Evolutionary conservation across 148 eudicot genomes (phyloP).

Genomic region (Cornus florida): DNA sequence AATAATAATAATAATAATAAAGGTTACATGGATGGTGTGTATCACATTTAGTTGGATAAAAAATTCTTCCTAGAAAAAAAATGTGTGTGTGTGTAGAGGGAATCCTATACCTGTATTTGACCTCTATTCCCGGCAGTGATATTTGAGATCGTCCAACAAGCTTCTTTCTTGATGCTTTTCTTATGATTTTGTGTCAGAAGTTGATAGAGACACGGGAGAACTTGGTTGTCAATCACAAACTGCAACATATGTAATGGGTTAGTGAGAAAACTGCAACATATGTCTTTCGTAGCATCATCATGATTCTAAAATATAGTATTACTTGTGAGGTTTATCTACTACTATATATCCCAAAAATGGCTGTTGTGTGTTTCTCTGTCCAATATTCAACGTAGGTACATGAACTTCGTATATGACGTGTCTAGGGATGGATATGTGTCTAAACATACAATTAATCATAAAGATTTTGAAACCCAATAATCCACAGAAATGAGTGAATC

Average conservation of each 20-base stretch:
- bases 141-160: constrained; percentile 21
- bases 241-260: not conserved
- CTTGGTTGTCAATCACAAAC: constrained; percentile 20
- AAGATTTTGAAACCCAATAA: no score
- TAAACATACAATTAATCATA: no score
- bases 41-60: not conserved
- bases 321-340: not conserved
- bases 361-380: no score
- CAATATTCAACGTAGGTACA: no score
- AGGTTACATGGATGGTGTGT: not conserved
- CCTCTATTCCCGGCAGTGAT: constrained; percentile 16
- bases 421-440: no score
- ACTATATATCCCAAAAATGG: not conserved
- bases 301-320: not conserved
- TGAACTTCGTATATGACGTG: no score
- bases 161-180: constrained; percentile 22
- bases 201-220: constrained; percentile 18
- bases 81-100: not conserved
- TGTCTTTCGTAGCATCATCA: not conserved
- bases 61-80: not conserved
- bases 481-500: no score
- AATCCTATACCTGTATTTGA: constrained; percentile 13
- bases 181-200: constrained; percentile 19
- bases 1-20: no score
- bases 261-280: not conserved